Percentiles rank a stretch among this genome's conserved stretches.
Conservation (phyloP, 345 rosid genomes). For the Salix arbutifolia region DNA sequence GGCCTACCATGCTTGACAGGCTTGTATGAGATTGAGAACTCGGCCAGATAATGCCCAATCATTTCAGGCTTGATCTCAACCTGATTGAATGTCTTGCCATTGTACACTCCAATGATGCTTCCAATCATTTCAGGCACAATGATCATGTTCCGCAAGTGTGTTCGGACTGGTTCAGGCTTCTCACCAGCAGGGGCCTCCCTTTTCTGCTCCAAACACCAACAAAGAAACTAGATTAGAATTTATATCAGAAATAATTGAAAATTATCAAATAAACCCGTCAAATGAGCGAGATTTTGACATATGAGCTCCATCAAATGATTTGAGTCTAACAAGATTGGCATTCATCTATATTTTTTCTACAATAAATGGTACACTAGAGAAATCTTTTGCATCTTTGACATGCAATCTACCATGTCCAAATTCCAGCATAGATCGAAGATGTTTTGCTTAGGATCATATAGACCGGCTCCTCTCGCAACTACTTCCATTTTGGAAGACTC, state of each 20-base stretch:
- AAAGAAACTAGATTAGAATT: not conserved
- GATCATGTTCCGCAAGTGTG: conserved; percentile 87
- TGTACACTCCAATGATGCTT: conserved; percentile 87
- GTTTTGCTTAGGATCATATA: not conserved
- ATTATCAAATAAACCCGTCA: not conserved
- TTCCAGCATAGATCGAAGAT: not conserved
- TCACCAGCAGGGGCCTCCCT: conserved; percentile 93
- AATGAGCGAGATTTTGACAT: not conserved
- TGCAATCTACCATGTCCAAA: not conserved
- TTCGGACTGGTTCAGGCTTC: conserved; percentile 91
- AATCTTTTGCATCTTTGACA: not conserved
- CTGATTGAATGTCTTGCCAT: conserved; percentile 92
- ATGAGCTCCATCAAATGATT: not conserved
- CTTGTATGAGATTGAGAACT: conserved; percentile 37
- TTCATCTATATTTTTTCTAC: too few relatives aligned
- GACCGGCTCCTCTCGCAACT: not conserved
- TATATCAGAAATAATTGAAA: not conserved
- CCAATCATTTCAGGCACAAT: conserved; percentile 98
- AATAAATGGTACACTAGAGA: too few relatives aligned
- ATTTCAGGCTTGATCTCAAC: conserved; percentile 96
- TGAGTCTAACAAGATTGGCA: not conserved
- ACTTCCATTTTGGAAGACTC: not conserved
- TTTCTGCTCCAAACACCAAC: conserved; percentile 48
- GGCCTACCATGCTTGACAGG: conserved; percentile 98
- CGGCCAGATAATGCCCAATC: conserved; percentile 44